phyloP scores from a whole-genome alignment of 2,329 filamentous ascomycete genomes.

The Pseudophaeomoniella oleicola region DNA sequence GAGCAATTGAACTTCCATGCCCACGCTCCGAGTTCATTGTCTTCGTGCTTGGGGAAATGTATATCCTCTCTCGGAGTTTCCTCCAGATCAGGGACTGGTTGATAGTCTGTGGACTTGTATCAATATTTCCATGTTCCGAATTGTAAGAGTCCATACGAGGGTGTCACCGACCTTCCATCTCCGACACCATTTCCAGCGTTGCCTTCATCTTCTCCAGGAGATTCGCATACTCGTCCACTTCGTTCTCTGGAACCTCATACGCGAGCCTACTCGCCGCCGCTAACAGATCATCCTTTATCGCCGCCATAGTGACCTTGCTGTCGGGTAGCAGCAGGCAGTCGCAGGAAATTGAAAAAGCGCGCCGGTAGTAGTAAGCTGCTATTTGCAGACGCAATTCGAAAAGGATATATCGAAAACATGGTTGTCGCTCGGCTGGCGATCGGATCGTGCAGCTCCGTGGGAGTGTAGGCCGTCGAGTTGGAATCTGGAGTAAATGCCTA shows the following conservation, averaged over 20 bases:
- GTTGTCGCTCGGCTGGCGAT: too few relatives aligned
- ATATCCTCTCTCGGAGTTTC: constrained; percentile 32
- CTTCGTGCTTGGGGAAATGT: constrained; percentile 19
- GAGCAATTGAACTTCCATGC: constrained; percentile 25
- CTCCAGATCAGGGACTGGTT: constrained; percentile 24
- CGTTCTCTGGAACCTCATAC: neutral
- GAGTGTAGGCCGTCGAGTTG: too few relatives aligned
- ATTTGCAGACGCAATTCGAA: too few relatives aligned
- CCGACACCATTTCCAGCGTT: neutral
- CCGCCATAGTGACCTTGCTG: too few relatives aligned
- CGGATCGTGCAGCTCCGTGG: too few relatives aligned
- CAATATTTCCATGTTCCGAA: neutral
- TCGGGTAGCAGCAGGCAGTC: too few relatives aligned
- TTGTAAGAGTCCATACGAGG: neutral
- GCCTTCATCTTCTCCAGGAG: neutral
- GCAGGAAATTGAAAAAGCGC: too few relatives aligned
- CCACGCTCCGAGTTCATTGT: constrained; percentile 27
- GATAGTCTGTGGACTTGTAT: constrained; percentile 27
- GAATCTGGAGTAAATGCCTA: too few relatives aligned
- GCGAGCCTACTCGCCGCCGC: neutral
- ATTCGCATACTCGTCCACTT: neutral
- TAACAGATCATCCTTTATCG: neutral
- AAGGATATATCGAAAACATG: too few relatives aligned
- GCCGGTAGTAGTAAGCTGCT: too few relatives aligned
- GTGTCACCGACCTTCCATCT: neutral